A percentile compares a stretch with the other conserved stretches of the same genome.
These are phyloP conservation scores for Entomortierella beljakovae DNA, from an alignment of 192 early-diverging fungal species.

Conservation along the genomic window DNA sequence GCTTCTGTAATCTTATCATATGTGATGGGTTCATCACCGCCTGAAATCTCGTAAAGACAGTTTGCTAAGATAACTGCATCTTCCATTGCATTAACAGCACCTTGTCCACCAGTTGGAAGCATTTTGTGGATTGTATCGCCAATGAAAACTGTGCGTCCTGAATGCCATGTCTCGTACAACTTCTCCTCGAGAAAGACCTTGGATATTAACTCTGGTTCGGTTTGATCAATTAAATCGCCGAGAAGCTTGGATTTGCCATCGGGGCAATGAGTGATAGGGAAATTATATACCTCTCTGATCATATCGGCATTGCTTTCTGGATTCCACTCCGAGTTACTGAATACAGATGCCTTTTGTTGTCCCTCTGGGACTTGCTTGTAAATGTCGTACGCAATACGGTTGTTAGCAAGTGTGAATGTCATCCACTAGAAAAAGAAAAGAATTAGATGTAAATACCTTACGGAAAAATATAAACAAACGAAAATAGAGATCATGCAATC, in stretches of 20 bases:
- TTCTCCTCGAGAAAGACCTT: slow-evolving; percentile 15
- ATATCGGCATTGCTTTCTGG: slow-evolving; percentile 1
- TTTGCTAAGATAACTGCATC: slow-evolving; percentile 5
- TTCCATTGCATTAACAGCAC: slow-evolving; percentile 8
- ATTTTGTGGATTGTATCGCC: slow-evolving; percentile 9
- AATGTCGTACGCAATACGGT: background rate
- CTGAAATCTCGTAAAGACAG: slow-evolving; percentile 8
- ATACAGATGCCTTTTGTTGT: background rate
- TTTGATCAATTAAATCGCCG: slow-evolving; percentile 8
- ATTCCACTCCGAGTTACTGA: slow-evolving; percentile 11
- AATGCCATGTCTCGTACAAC: slow-evolving; percentile 8
- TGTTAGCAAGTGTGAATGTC: background rate
- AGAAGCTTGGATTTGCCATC: background rate
- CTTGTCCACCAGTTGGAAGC: slow-evolving; percentile 8
- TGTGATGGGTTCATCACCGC: background rate
- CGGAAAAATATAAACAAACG: background rate
- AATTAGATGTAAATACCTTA: no score
- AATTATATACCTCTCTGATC: slow-evolving; percentile 9
- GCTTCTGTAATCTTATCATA: background rate
- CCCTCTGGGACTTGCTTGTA: background rate
- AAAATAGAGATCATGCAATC: background rate
- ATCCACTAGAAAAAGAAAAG: background rate
- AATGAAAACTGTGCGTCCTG: slow-evolving; percentile 10
- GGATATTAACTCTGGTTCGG: background rate
- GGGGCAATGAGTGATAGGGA: background rate